Base-by-base conservation (phyloP, 306 rosid genomes). In the Prunus mongolica region DNA sequence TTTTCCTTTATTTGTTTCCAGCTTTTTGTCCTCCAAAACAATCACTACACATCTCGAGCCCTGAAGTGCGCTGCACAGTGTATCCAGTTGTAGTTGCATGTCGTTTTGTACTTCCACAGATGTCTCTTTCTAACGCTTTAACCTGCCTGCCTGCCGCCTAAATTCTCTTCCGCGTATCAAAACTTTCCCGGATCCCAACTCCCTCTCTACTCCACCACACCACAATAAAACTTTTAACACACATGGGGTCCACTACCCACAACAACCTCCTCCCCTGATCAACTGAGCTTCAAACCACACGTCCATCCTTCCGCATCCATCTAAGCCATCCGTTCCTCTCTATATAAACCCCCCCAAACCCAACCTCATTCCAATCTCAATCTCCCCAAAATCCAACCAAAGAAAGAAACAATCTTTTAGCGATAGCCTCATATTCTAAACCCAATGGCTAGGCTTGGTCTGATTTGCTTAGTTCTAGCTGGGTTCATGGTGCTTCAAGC, bases 401-500 rank as follows among this genome's bases (percentile, higher is more conserved):
- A 55, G n/a, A 55, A 8, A 7, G 41, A 1, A 5, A 34, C 44
- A 49, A 6, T 63, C 47, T 5, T 5, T 1, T 34, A 34, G 41
- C 32, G 15, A 63, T 7, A 28, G 2, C 45, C 4, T 14, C 19
- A 16, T 41, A 32, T 54, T 54, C 38, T 20, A 45, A 32, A 28
- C 44, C 50, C 60, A 78, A 94, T 92, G 96, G 79, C 72, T 28
- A 88, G 82, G 78, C 47, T 83, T 52, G 18, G 63, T 60, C 78
- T 89, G 71, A 8, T 86, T 67, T 84, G 86, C 77, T 74, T 90
- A 8, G 5, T 83, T 25, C 58, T 86, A 8, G 82, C 78, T 25
- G 82, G 78, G 76, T 77, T 88, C 64, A 73, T 88, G 64, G 62
- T 78, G 45, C 73, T 93, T 74, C 80, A 83, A 62, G 84, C 88